Percentiles rank a stretch among this genome's conserved stretches.
phyloP scores from a whole-genome alignment of 768 basidiomycete species.

The Rubroboletus satanas region DNA sequence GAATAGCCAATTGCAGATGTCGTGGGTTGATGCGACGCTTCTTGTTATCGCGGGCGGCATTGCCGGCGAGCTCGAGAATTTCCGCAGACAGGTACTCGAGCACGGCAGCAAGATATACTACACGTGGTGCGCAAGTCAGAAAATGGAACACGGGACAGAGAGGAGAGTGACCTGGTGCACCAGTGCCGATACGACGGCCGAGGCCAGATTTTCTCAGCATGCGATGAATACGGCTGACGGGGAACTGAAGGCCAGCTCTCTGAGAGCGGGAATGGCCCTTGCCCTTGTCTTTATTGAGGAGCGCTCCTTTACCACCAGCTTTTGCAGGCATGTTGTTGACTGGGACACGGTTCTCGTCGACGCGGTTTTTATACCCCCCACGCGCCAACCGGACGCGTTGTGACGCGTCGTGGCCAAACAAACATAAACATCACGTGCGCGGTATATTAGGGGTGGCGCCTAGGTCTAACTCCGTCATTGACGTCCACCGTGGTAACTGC shows the following conservation, averaged over 20 bases:
- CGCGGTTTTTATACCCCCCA: conserved; percentile 22
- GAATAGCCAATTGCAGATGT: conserved; percentile 91
- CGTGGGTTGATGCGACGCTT: conserved; percentile 95
- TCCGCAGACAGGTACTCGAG: conserved; percentile 92
- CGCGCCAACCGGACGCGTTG: conserved; percentile 38
- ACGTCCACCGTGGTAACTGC: conserved; percentile 19
- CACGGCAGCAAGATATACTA: conserved; percentile 89
- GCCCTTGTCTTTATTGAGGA: conserved; percentile 50
- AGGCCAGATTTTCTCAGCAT: conserved; percentile 84
- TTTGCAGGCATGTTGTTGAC: conserved; percentile 28
- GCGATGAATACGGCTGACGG: conserved; percentile 90
- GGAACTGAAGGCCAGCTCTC: conserved; percentile 79
- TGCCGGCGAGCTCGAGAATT: conserved; percentile 90
- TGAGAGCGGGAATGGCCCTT: conserved; percentile 69
- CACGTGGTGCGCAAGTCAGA: neutral
- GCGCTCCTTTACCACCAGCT: conserved; percentile 32
- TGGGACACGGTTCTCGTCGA: neutral
- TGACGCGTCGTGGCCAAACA: conserved; percentile 33
- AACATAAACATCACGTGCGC: conserved; percentile 28
- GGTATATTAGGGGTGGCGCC: conserved; percentile 34
- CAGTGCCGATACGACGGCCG: conserved; percentile 82
- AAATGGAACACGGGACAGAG: conserved; percentile 7
- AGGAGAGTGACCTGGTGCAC: conserved; percentile 62
- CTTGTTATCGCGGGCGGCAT: conserved; percentile 88
- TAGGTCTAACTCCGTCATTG: neutral